phyloP scores from a whole-genome alignment of 106 monocot species.

The Vanilla planifolia region DNA sequence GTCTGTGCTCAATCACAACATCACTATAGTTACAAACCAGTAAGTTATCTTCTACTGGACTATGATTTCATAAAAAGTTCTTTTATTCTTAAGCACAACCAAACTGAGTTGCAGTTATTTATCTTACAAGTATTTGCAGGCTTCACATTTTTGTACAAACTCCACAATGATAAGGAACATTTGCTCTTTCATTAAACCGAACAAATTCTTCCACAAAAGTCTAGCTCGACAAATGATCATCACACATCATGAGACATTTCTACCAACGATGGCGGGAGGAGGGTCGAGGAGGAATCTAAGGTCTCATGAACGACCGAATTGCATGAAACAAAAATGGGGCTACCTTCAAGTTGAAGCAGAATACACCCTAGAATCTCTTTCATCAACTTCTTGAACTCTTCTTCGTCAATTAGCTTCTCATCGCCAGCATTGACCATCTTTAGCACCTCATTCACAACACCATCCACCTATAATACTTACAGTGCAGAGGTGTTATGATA shows the following conservation, averaged over 20 bases:
- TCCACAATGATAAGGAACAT: too few species aligned
- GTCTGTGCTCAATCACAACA: background rate
- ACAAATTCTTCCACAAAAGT: too few species aligned
- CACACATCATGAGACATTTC: background rate
- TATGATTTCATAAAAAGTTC: background rate
- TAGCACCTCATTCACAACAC: constrained; percentile 41
- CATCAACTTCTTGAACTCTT: constrained; percentile 59
- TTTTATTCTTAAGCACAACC: too few species aligned
- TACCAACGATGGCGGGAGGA: constrained; percentile 13
- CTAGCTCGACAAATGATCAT: too few species aligned
- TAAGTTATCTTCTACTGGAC: too few species aligned
- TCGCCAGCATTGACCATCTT: constrained; percentile 44
- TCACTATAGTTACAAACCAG: too few species aligned
- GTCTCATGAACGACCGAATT: constrained; percentile 78
- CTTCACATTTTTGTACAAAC: too few species aligned
- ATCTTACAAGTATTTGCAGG: too few species aligned
- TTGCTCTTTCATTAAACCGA: too few species aligned
- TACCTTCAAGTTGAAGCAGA: constrained; percentile 57
- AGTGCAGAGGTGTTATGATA: too few species aligned
- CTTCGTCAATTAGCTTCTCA: constrained; percentile 33
- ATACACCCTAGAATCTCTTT: constrained; percentile 53
- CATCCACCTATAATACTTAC: constrained; percentile 54
- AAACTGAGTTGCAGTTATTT: too few species aligned
- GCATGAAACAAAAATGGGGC: constrained; percentile 51
- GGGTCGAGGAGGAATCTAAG: constrained; percentile 27